Evolutionary conservation across 2,329 filamentous ascomycete genomes (phyloP).

Genomic region (Fusarium sp.): DNA sequence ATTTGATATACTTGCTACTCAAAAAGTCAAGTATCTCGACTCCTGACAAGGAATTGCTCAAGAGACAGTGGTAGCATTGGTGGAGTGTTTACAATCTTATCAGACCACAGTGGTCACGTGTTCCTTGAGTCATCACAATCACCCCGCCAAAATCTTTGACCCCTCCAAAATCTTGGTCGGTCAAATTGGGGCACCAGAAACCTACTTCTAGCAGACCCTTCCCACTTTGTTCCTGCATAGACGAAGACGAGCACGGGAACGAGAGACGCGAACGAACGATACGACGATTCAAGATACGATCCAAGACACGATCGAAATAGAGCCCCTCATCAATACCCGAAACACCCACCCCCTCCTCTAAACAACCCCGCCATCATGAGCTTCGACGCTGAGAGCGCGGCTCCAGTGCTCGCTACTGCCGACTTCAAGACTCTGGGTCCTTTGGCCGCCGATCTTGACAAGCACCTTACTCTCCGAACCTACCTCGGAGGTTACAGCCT

Average conservation of each 20-base stretch:
- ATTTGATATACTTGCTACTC: neutral
- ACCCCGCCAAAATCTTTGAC: constrained; percentile 49
- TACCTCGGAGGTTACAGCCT: constrained; percentile 87
- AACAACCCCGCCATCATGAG: constrained; percentile 42
- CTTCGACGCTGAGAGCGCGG: constrained; percentile 48
- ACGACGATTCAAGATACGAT: constrained; percentile 1
- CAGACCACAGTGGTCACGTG: constrained; percentile 36
- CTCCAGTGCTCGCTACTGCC: constrained; percentile 48
- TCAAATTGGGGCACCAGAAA: constrained; percentile 39
- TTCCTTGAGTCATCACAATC: constrained; percentile 43
- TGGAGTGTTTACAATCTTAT: constrained; percentile 9
- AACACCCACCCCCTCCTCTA: constrained; percentile 1
- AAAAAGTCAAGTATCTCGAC: constrained; percentile 7
- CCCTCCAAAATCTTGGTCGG: constrained; percentile 43
- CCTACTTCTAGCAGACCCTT: constrained; percentile 33
- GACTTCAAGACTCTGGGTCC: constrained; percentile 88
- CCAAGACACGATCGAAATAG: neutral
- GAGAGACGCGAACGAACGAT: constrained; percentile 6
- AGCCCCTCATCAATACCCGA: neutral
- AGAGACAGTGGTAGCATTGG: constrained; percentile 23
- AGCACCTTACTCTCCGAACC: constrained; percentile 87
- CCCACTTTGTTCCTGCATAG: constrained; percentile 27
- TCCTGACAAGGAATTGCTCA: neutral
- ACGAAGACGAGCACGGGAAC: constrained; percentile 5
- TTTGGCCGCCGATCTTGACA: constrained; percentile 82